These are phyloP conservation scores for Xylaria cubensis DNA, from an alignment of 495 filamentous ascomycete species.

Conservation along the genomic window DNA sequence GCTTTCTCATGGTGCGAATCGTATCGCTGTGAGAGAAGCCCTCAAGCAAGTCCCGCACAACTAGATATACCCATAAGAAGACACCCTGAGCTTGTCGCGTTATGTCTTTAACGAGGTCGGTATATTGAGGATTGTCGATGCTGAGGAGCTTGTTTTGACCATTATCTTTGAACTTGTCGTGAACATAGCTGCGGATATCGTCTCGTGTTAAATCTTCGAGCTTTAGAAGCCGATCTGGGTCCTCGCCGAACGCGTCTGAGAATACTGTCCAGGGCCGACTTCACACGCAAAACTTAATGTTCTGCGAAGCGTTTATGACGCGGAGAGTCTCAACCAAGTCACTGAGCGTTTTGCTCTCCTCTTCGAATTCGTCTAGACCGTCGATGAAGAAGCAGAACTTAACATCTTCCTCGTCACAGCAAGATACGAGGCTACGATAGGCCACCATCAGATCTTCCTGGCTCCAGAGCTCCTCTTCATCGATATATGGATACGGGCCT, in stretches of 20 bases:
- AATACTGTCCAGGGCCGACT: conserved; percentile 58
- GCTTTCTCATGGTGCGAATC: conserved; percentile 27
- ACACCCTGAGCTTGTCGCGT: conserved; percentile 45
- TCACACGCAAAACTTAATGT: conserved; percentile 56
- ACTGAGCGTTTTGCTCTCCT: conserved; percentile 25
- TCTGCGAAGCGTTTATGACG: conserved; percentile 21
- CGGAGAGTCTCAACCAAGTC: conserved; percentile 27
- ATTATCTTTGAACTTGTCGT: conserved; percentile 28
- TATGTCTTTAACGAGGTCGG: conserved; percentile 35
- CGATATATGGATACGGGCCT: neutral
- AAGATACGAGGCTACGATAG: neutral
- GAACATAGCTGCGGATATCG: conserved; percentile 42
- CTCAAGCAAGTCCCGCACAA: conserved; percentile 30
- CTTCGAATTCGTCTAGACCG: conserved; percentile 54
- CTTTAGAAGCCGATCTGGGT: conserved; percentile 22
- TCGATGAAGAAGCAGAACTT: conserved; percentile 59
- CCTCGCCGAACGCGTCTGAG: conserved; percentile 43
- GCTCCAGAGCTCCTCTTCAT: conserved; percentile 1
- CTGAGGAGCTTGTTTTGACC: conserved; percentile 15
- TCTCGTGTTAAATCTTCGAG: conserved; percentile 37
- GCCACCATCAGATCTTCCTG: neutral
- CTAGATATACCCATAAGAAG: conserved; percentile 51
- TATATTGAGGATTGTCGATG: neutral
- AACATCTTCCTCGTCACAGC: neutral
- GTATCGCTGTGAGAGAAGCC: conserved; percentile 36